Evolutionary conservation across 768 basidiomycete species (phyloP), one percentile per base, ranked within the genome.

Genomic region (Fomitopsis serialis): DNA sequence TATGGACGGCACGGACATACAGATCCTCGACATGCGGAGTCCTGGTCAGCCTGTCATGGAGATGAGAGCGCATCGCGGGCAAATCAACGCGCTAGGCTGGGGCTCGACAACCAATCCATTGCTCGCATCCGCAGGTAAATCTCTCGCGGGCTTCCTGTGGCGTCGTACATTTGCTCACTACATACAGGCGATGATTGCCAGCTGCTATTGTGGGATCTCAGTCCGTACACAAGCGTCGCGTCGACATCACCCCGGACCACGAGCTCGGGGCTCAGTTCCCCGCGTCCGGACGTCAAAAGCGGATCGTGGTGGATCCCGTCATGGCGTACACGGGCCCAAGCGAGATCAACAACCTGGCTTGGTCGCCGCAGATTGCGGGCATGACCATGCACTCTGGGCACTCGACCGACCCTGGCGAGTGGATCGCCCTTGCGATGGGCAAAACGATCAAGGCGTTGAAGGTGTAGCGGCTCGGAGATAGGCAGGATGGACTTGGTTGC

Each of bases 31-130:
- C 63, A 98, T 98, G 91, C 83, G 97, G 49, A 90, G 86, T 69
- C 97, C 97, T 1, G 97, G 97, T 2, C 85, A 90, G 56, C 94
- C 97, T 0, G 94, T 98, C 17, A 87, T 94, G 64, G 95, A 98
- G 68, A 74, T 98, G 19, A 80, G 82, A 57, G 93, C 81, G 17
- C 96, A 98, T 66, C 80, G 84, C 50, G 82, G 79, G 25, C 81
- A 85, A 53, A 79, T 98, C 44, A 93, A 94, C 61, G 89, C 88
- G 2, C 78, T 98, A 45, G 90, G 89, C 7, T 98, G 96, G 96
- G 89, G 94, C 25, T 80, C 87, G 3, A 81, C 81, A 2, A 89
- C 92, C 21, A 87, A 82, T 24, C 89, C 92, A 13, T 76, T 94
- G 49, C 76, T 97, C 42, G 92, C 91, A 15, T 93, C 89, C 27